Conservation (phyloP, 768 basidiomycete species). For the Phaeolepiota aurea region DNA sequence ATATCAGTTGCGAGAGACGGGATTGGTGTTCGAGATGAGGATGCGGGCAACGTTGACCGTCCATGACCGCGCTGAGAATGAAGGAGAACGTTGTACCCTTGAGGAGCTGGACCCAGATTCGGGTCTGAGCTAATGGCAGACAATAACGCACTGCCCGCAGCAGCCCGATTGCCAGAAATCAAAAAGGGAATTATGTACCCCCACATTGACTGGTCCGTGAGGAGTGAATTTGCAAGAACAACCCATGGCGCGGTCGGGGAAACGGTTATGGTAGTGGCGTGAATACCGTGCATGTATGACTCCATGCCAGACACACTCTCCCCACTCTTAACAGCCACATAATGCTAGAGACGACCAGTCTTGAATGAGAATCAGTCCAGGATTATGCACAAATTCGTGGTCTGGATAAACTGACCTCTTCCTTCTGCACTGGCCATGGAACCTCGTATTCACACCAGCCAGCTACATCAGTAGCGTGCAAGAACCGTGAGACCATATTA, state of each 20-base stretch:
- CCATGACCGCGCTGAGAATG: slow-evolving; percentile 49
- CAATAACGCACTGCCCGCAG: neutral
- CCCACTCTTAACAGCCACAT: neutral
- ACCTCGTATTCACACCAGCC: neutral
- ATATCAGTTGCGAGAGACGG: slow-evolving; percentile 38
- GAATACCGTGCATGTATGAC: slow-evolving; percentile 20
- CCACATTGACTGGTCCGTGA: slow-evolving; percentile 44
- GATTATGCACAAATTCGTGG: too few relatives aligned
- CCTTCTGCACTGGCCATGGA: neutral
- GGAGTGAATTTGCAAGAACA: slow-evolving; percentile 40
- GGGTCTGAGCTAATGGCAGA: neutral
- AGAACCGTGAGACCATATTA: slow-evolving; percentile 1
- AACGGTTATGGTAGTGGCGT: slow-evolving; percentile 30
- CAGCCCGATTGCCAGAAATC: slow-evolving; percentile 17
- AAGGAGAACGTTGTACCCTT: slow-evolving; percentile 32
- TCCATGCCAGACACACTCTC: neutral
- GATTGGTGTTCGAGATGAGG: slow-evolving; percentile 24
- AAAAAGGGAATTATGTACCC: slow-evolving; percentile 31
- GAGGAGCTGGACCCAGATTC: slow-evolving; percentile 1
- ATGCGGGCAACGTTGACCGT: slow-evolving; percentile 24
- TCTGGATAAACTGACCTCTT: neutral
- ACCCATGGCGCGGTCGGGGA: slow-evolving; percentile 39
- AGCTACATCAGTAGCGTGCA: neutral
- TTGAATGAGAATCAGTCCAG: too few relatives aligned
- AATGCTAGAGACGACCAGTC: neutral